Conservation (phyloP, 768 basidiomycete species). For the Kwoniella heveanensis region DNA sequence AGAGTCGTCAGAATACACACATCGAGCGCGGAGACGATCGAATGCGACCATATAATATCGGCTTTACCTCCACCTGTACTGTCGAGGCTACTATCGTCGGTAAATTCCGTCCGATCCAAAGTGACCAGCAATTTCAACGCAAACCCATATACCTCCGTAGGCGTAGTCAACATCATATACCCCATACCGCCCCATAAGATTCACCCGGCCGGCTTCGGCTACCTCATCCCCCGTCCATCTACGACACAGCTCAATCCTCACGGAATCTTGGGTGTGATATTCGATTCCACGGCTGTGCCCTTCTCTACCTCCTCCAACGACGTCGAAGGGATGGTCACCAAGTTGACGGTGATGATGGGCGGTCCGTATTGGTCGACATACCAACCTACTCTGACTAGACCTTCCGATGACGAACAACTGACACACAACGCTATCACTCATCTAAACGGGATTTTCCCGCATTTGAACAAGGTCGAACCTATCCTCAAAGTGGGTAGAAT, state of each 20-base stretch:
- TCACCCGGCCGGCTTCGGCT: slow-evolving; percentile 88
- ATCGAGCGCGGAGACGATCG: background rate
- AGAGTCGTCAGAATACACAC: slow-evolving; percentile 11
- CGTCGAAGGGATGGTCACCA: slow-evolving; percentile 61
- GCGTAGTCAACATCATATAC: slow-evolving; percentile 88
- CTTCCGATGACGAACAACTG: slow-evolving; percentile 22
- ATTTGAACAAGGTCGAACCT: slow-evolving; percentile 40
- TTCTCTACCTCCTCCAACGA: slow-evolving; percentile 61
- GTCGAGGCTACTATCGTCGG: slow-evolving; percentile 59
- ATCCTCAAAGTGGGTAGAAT: slow-evolving; percentile 41
- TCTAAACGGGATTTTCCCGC: slow-evolving; percentile 44
- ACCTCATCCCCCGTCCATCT: slow-evolving; percentile 74
- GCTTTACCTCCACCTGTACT: slow-evolving; percentile 67
- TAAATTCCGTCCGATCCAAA: background rate
- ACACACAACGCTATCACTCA: slow-evolving; percentile 30
- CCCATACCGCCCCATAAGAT: slow-evolving; percentile 60
- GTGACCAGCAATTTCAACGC: slow-evolving; percentile 60
- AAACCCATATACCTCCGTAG: slow-evolving; percentile 78
- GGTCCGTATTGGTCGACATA: slow-evolving; percentile 66
- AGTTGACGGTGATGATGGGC: slow-evolving; percentile 87
- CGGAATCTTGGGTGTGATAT: slow-evolving; percentile 73
- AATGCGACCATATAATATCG: slow-evolving; percentile 68
- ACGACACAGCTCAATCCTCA: slow-evolving; percentile 36
- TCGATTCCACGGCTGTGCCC: slow-evolving; percentile 78
- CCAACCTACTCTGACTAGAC: slow-evolving; percentile 5